phyloP scores from a whole-genome alignment of 495 filamentous ascomycete species.

The Parachaetomium inaequale region DNA sequence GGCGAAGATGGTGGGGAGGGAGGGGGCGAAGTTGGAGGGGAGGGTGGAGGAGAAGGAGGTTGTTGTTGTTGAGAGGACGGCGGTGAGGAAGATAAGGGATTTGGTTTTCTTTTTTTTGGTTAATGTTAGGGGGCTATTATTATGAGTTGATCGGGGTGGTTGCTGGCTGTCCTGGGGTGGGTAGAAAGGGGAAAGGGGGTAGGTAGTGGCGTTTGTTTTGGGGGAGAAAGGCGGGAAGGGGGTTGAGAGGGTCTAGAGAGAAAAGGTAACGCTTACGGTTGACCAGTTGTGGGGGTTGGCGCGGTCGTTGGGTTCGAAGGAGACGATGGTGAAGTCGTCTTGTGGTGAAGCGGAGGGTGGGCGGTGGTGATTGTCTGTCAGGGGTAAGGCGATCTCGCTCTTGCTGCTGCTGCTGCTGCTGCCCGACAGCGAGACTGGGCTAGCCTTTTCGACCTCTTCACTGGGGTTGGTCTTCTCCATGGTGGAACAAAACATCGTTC shows the following conservation, averaged over 20 bases:
- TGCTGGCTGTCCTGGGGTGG: background rate
- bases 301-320: conserved; percentile 24
- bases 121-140: background rate
- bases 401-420: conserved; percentile 8
- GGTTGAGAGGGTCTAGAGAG: background rate
- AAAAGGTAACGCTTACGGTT: conserved; percentile 6
- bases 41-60: conserved; percentile 24
- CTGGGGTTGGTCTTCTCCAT: background rate
- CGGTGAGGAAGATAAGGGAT: conserved; percentile 20
- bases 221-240: background rate
- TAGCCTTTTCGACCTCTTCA: background rate
- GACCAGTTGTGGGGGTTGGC: conserved; percentile 32
- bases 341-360: background rate
- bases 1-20: conserved; percentile 16
- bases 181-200: too few species aligned
- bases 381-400: background rate
- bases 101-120: conserved; percentile 18
- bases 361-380: background rate
- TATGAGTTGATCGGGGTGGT: background rate
- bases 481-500: background rate
- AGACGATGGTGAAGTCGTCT: conserved; percentile 13
- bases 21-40: conserved; percentile 28
- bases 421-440: background rate
- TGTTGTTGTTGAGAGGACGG: conserved; percentile 23
- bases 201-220: too few species aligned